These are phyloP conservation scores for Vitis hybrid DNA, from an alignment of 177 flowering plant genomes.

Conservation along the genomic window DNA sequence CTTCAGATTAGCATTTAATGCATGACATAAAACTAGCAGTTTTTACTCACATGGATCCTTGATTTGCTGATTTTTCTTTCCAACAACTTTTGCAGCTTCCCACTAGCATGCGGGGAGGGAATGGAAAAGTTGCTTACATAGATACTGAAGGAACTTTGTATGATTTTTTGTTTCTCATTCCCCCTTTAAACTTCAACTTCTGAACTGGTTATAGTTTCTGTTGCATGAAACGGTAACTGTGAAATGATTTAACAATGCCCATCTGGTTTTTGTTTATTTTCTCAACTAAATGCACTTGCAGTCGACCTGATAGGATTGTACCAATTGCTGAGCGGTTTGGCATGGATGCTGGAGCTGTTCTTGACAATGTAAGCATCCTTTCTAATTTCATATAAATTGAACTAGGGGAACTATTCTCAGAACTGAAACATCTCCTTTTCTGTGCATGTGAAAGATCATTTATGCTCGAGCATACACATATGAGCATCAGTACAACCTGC, in stretches of 20 bases:
- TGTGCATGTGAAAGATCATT: conserved; percentile 55
- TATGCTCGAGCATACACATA: conserved; percentile 98
- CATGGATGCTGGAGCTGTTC: conserved; percentile 95
- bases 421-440: conserved; percentile 4
- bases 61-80: not conserved
- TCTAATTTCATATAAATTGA: not conserved
- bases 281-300: conserved; percentile 32
- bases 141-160: conserved; percentile 99
- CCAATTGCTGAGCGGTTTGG: conserved; percentile 98
- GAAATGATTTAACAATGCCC: not conserved
- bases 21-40: not conserved
- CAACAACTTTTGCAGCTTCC: conserved; percentile 67
- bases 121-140: conserved; percentile 96
- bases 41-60: not conserved
- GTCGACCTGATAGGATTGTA: conserved; percentile 94
- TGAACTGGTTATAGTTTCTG: not conserved
- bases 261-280: conserved; percentile 2
- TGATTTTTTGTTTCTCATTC: conserved; percentile 32
- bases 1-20: no score
- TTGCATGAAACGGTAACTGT: not conserved
- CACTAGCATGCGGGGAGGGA: conserved; percentile 82
- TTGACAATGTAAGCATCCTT: conserved; percentile 70
- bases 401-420: not conserved
- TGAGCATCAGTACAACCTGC: conserved; percentile 94
- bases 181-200: not conserved